Evolutionary conservation across 345 rosid genomes (phyloP), one percentile per base, ranked within the genome.

Genomic region (Iberis pinnata): DNA sequence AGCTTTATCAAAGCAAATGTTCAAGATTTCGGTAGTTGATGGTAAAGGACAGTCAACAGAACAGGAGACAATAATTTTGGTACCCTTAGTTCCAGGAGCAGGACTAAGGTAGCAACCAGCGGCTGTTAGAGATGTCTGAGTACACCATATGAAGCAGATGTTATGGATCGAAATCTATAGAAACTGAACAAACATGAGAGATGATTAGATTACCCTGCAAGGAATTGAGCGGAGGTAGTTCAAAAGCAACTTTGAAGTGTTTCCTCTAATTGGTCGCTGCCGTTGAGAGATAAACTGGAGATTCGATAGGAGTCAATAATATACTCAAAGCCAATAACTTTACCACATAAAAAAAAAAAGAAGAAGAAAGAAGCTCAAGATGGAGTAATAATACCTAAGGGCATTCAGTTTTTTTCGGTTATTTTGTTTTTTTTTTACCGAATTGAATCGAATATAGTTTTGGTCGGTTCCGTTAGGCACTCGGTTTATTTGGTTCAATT

Each of bases 81-180:
- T 66, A 58, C 98, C 98, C 70, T 69, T 87, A 8, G 96, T 84
- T 36, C 86, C 76, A 18, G 95, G 92, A 74, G 80, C 86, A 1
- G 98, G 95, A 69, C 84, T 80, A 65, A 90, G 83, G 72, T 81
- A 82, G 70, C 98, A 90, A 58, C 96, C 98, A 68, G 95, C 85
- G 40, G 83, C 98, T 27, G 98, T 81, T 53, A 87, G 71, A 57
- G 93, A 86, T 57, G 81, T 78, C 98, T 90, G 79, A 54, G 11
- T 17, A 70, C 18, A 22, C 36, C 64, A 56, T 20, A 51, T 60
- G 56, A 62, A 18, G 25, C 14, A 67, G 36, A 61, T 7, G 12
- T 48, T 16, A 41, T 13, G 9, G 13, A n/a, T 33, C 8, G 4
- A 56, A 43, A 37, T 50, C 27, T 15, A 32, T 15, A 55, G 33